Evolutionary conservation across 805 yeast species (phyloP).

Genomic region (Phaffomyces thermotolerans): DNA sequence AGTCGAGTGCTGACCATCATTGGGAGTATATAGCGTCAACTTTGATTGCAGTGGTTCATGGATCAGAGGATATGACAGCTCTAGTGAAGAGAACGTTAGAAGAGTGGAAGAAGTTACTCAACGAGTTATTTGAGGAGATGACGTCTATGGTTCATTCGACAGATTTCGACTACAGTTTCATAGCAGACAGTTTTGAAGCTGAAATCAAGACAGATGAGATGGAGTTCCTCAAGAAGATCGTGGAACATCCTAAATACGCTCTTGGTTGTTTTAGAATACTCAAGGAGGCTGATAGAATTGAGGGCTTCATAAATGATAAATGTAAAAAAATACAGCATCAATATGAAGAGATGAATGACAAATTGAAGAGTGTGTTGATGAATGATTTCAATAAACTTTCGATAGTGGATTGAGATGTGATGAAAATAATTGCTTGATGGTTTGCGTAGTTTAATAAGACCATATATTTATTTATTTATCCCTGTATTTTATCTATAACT

Average conservation of each 20-base stretch:
- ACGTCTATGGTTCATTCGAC: not conserved
- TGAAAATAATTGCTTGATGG: not conserved
- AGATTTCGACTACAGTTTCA: not conserved
- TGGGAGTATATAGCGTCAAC: not conserved
- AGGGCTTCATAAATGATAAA: too few relatives aligned
- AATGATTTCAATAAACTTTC: not conserved
- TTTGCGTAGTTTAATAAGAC: not conserved
- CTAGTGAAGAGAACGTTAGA: not conserved
- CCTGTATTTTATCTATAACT: not conserved
- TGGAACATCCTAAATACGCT: not conserved
- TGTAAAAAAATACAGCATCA: too few relatives aligned
- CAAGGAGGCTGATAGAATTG: not conserved
- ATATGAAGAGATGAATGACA: not conserved
- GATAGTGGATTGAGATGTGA: not conserved
- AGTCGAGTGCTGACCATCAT: not conserved
- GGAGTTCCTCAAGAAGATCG: not conserved
- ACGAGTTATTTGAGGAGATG: not conserved
- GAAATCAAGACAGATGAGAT: not conserved
- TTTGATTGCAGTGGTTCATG: not conserved
- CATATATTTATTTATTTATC: not conserved
- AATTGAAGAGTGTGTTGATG: not conserved
- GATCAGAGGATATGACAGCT: not conserved
- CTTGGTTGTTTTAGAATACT: not conserved
- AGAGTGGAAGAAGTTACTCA: not conserved
- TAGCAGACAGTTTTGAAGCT: not conserved